Conservation (phyloP, 140 eudicot genomes). For the Ambrosia hybrid region DNA sequence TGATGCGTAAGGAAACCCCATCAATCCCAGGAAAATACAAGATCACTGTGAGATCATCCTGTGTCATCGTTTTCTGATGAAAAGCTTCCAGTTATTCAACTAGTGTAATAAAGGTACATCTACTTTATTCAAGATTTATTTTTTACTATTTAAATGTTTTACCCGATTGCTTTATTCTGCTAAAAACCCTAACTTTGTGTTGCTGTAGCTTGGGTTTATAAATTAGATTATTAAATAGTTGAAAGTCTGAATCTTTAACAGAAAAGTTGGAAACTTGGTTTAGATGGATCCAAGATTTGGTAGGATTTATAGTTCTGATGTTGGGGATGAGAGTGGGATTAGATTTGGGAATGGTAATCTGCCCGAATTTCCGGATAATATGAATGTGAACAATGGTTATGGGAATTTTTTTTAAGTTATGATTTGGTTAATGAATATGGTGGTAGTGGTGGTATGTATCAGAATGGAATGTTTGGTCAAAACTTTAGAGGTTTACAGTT, state of each 20-base stretch:
- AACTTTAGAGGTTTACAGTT: constrained; percentile 42
- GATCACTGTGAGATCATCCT: constrained; percentile 42
- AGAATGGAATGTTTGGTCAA: constrained; percentile 30
- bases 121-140: background rate
- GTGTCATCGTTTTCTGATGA: background rate
- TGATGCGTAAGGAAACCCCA: constrained; percentile 51
- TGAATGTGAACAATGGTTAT: constrained; percentile 21
- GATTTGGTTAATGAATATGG: constrained; percentile 20
- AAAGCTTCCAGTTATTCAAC: constrained; percentile 24
- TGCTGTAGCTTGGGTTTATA: constrained; percentile 1
- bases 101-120: constrained; percentile 26
- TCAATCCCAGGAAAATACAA: constrained; percentile 52
- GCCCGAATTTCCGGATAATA: constrained; percentile 31
- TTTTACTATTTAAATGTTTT: constrained; percentile 1
- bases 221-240: background rate
- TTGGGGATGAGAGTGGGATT: constrained; percentile 35
- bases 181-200: constrained; percentile 17
- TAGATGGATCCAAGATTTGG: constrained; percentile 59
- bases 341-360: constrained; percentile 39
- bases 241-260: background rate
- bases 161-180: background rate
- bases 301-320: constrained; percentile 32
- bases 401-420: constrained; percentile 22
- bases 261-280: background rate
- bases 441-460: constrained; percentile 20